Conservation (phyloP, 176 grass and related monocot species). For the Phragmites australis region DNA sequence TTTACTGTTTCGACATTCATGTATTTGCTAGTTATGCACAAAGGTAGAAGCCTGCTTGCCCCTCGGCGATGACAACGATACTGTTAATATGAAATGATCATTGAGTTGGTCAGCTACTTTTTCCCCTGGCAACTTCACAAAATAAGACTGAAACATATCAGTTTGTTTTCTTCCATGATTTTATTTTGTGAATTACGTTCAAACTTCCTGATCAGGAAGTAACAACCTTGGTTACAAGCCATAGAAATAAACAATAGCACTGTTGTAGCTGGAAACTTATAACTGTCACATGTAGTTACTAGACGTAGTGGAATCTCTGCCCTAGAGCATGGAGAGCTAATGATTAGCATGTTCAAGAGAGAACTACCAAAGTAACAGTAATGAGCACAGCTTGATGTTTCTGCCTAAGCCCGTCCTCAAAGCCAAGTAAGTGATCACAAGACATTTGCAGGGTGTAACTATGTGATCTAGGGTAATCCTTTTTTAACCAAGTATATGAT, state of each 20-base stretch:
- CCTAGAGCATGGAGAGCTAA: neutral
- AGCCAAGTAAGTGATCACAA: conserved; percentile 29
- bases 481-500: neutral
- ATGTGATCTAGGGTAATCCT: neutral
- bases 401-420: neutral
- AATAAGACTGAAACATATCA: neutral
- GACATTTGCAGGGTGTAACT: neutral
- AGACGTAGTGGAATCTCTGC: neutral
- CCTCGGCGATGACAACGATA: neutral
- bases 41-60: neutral
- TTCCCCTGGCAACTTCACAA: neutral
- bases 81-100: neutral
- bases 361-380: neutral
- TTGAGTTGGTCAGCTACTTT: neutral
- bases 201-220: neutral
- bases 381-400: neutral
- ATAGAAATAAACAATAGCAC: neutral
- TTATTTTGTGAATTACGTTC: neutral
- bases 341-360: neutral
- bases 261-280: neutral
- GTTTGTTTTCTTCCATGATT: neutral
- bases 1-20: neutral
- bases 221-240: neutral
- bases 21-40: neutral
- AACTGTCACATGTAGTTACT: neutral